Conservation (phyloP, 2,329 filamentous ascomycete species). For the Aaosphaeria arxii region DNA sequence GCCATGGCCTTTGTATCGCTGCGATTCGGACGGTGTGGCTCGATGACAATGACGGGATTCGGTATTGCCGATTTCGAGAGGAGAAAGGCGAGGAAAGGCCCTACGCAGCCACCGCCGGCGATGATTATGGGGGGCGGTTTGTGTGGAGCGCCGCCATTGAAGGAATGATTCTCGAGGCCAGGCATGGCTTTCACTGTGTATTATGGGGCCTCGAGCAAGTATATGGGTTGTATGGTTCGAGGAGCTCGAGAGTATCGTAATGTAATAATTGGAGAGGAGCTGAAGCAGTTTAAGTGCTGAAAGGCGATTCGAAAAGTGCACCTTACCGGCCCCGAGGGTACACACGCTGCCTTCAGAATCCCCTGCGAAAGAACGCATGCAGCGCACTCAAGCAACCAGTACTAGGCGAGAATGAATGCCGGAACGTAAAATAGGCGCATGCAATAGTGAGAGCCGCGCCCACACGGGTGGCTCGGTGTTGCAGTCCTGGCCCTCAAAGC, state of each 20-base stretch:
- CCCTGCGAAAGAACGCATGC: too few relatives aligned
- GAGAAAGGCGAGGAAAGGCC: slow-evolving; percentile 40
- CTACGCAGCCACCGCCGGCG: slow-evolving; percentile 41
- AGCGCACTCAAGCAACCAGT: too few relatives aligned
- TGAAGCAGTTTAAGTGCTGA: not conserved
- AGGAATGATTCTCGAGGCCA: not conserved
- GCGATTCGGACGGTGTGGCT: slow-evolving; percentile 18
- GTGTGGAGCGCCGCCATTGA: not conserved
- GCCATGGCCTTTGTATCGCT: slow-evolving; percentile 41
- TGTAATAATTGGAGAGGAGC: not conserved
- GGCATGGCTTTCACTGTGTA: not conserved
- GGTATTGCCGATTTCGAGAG: slow-evolving; percentile 33
- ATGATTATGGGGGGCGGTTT: slow-evolving; percentile 29
- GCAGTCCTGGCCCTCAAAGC: too few relatives aligned
- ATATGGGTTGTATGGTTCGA: not conserved
- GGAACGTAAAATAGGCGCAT: too few relatives aligned
- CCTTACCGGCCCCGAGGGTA: too few relatives aligned
- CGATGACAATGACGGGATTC: slow-evolving; percentile 33
- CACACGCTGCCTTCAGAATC: too few relatives aligned
- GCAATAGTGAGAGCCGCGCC: too few relatives aligned
- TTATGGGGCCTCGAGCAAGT: not conserved
- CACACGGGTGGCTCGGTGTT: too few relatives aligned
- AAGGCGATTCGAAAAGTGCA: too few relatives aligned
- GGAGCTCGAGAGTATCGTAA: not conserved
- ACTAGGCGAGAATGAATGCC: too few relatives aligned